phyloP scores from a whole-genome alignment of 2,329 filamentous ascomycete genomes.

The Xylariales sp. region DNA sequence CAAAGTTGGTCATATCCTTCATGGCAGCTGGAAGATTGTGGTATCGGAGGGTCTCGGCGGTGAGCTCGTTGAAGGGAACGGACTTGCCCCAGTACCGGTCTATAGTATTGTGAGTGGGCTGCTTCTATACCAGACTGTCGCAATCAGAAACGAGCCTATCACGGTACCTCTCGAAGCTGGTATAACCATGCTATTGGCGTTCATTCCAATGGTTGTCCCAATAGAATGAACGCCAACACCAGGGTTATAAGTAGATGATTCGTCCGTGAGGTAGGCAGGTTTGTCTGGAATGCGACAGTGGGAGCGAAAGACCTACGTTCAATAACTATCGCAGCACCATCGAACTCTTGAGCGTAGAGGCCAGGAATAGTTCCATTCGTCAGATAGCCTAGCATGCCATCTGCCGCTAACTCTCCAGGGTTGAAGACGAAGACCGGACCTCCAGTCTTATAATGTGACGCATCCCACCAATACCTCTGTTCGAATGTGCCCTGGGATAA shows the following conservation, averaged over 20 bases:
- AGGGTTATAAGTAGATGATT: too few species aligned
- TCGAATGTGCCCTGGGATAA: conserved; percentile 12
- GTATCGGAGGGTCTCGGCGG: conserved; percentile 18
- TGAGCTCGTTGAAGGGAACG: conserved; percentile 14
- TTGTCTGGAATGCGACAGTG: background rate
- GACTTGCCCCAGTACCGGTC: conserved; percentile 19
- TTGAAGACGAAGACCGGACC: conserved; percentile 19
- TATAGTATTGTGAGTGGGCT: conserved; percentile 1
- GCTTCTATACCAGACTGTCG: too few species aligned
- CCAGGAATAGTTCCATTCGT: conserved; percentile 12
- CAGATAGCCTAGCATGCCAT: conserved; percentile 13
- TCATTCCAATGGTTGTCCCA: too few species aligned
- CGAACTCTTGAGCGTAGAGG: conserved; percentile 15
- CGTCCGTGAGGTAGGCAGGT: background rate
- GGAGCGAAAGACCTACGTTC: conserved; percentile 10
- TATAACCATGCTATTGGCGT: too few species aligned
- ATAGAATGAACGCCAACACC: too few species aligned
- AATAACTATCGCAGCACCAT: conserved; percentile 16
- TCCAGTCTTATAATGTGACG: conserved; percentile 11
- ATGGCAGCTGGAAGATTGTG: conserved; percentile 24
- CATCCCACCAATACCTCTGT: conserved; percentile 16
- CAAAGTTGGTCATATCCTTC: conserved; percentile 25
- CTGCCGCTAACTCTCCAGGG: conserved; percentile 14
- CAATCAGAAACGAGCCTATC: too few species aligned
- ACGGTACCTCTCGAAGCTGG: too few species aligned